These are phyloP conservation scores for Aphanomyces invadans DNA, from an alignment of 352 stramenopile species.

Conservation along the genomic window DNA sequence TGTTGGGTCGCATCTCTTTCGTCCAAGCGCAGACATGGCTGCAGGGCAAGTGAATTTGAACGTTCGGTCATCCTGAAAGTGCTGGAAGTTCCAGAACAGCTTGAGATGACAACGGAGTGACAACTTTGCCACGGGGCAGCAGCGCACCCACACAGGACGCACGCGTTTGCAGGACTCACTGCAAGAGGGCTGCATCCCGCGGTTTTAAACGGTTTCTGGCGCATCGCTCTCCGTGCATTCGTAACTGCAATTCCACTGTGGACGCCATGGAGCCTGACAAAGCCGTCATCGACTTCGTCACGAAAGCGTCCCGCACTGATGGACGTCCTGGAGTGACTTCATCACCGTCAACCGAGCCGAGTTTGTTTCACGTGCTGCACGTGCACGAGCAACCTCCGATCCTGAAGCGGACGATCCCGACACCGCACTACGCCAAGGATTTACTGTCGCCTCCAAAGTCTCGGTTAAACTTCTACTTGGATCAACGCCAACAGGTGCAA, in stretches of 20 bases:
- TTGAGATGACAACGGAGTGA: too few relatives aligned
- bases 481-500: constrained; percentile 14
- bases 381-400: constrained; percentile 12
- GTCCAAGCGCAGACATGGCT: too few relatives aligned
- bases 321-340: background rate
- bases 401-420: constrained; percentile 9
- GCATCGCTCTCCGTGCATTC: too few relatives aligned
- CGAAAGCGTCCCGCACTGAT: background rate
- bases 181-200: too few relatives aligned
- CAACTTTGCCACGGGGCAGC: too few relatives aligned
- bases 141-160: too few relatives aligned
- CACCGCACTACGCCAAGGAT: background rate
- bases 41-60: too few relatives aligned
- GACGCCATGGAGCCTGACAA: background rate
- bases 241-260: background rate
- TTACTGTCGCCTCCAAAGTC: constrained; percentile 3
- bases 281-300: constrained; percentile 20
- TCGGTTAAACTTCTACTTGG: constrained; percentile 18
- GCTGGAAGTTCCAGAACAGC: too few relatives aligned
- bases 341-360: background rate
- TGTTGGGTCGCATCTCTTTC: too few relatives aligned
- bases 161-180: too few relatives aligned
- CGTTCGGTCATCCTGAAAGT: too few relatives aligned
- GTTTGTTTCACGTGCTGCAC: background rate
- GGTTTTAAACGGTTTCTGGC: too few relatives aligned